Conservation (phyloP, 2,329 filamentous ascomycete genomes). For the Penicillium sclerotiorum region DNA sequence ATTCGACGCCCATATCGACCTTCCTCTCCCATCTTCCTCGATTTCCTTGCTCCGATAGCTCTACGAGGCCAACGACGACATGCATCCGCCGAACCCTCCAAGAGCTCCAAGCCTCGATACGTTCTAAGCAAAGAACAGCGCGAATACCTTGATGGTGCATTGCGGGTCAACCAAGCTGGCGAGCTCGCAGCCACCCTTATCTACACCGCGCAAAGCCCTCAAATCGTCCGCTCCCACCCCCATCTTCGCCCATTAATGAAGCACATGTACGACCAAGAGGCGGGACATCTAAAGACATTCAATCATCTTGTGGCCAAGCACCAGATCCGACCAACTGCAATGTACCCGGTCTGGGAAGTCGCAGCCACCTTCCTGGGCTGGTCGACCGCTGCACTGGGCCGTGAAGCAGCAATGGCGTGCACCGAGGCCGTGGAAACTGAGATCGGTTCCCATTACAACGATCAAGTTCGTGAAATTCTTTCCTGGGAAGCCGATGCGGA, state of each 20-base stretch:
- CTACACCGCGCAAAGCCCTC: conserved; percentile 84
- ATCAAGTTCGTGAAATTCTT: conserved; percentile 79
- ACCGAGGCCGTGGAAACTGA: conserved; percentile 98
- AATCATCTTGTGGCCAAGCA: conserved; percentile 81
- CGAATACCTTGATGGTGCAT: conserved; percentile 74
- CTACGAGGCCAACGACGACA: conserved; percentile 30
- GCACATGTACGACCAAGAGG: conserved; percentile 98
- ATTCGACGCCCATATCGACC: conserved; percentile 12
- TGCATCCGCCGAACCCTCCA: conserved; percentile 31
- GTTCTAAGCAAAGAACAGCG: conserved; percentile 70
- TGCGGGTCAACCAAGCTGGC: conserved; percentile 95
- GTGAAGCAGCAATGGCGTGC: conserved; percentile 96
- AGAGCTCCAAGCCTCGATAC: conserved; percentile 44
- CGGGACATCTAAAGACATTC: conserved; percentile 81
- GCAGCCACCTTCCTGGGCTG: conserved; percentile 83
- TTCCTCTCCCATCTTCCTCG: conserved; percentile 32
- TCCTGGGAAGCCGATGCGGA: conserved; percentile 80
- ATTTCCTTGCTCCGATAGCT: conserved; percentile 40
- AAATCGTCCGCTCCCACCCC: conserved; percentile 77
- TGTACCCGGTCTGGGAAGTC: conserved; percentile 87
- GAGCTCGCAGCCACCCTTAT: conserved; percentile 96
- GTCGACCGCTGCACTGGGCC: conserved; percentile 83
- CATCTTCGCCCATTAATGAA: conserved; percentile 88
- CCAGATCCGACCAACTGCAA: conserved; percentile 85
- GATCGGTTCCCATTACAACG: conserved; percentile 94